These are phyloP conservation scores for Globisporangium perplexum DNA, from an alignment of 352 stramenopile genomes.

Conservation along the genomic window DNA sequence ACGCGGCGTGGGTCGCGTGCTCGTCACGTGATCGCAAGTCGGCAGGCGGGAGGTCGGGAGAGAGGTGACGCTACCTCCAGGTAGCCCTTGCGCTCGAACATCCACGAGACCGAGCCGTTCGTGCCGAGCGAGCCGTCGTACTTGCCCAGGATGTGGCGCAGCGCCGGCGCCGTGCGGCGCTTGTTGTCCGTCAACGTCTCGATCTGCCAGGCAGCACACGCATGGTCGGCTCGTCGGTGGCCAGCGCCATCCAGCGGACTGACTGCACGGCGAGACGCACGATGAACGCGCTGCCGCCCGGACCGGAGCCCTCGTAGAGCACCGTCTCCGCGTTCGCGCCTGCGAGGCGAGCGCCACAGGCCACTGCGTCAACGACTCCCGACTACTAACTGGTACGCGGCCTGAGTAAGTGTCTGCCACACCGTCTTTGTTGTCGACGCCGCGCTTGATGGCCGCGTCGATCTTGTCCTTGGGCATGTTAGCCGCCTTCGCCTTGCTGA, in stretches of 20 bases:
- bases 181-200: constrained; percentile 85
- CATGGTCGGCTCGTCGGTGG: no score
- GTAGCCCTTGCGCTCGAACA: constrained; percentile 84
- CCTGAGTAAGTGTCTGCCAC: background rate
- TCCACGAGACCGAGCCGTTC: constrained; percentile 79
- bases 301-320: constrained; percentile 75
- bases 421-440: constrained; percentile 76
- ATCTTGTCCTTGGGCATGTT: constrained; percentile 86
- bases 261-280: background rate
- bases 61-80: constrained; percentile 42
- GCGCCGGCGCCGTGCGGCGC: constrained; percentile 66
- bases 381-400: background rate
- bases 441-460: constrained; percentile 76
- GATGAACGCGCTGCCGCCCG: constrained; percentile 65
- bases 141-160: constrained; percentile 75
- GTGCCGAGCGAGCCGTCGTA: constrained; percentile 56
- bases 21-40: no score
- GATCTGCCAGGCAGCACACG: constrained; percentile 36
- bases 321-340: constrained; percentile 64
- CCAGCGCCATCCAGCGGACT: no score
- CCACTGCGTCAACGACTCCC: background rate
- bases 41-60: no score
- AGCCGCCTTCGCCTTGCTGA: constrained; percentile 70
- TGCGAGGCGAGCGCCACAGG: constrained; percentile 2
- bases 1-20: no score